phyloP scores from a whole-genome alignment of 176 grass and related monocot genomes.

The Carex parvula region DNA sequence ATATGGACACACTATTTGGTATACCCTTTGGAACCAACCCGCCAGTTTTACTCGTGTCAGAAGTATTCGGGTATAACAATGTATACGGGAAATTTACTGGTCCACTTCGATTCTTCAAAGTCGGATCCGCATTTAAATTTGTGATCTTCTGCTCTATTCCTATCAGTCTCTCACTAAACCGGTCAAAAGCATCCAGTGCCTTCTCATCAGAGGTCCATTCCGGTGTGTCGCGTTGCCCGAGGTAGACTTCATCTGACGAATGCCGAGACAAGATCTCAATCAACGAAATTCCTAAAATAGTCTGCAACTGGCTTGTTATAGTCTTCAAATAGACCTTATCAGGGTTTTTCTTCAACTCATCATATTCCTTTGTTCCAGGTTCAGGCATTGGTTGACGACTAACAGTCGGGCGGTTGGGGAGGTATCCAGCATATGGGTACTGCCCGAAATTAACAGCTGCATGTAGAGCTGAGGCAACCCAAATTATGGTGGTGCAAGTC shows the following conservation, averaged over 20 bases:
- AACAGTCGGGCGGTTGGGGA: conserved; percentile 63
- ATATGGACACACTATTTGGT: conserved; percentile 78
- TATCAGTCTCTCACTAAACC: conserved; percentile 36
- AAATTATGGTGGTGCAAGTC: conserved; percentile 69
- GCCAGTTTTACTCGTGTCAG: conserved; percentile 36
- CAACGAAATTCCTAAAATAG: conserved; percentile 58
- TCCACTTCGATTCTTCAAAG: conserved; percentile 61
- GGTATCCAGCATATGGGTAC: conserved; percentile 68
- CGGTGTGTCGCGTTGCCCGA: conserved; percentile 63
- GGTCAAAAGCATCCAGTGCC: conserved; percentile 48
- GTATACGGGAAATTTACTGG: conserved; percentile 61
- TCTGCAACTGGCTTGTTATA: conserved; percentile 69
- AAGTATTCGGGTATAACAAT: conserved; percentile 74
- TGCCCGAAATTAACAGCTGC: conserved; percentile 83
- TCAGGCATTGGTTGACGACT: conserved; percentile 61
- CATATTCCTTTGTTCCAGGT: conserved; percentile 18
- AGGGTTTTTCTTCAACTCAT: conserved; percentile 31
- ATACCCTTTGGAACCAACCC: conserved; percentile 55
- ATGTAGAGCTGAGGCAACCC: conserved; percentile 70
- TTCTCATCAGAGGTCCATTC: conserved; percentile 62
- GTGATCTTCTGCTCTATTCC: conserved; percentile 49
- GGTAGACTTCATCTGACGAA: conserved; percentile 73
- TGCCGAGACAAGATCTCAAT: conserved; percentile 73
- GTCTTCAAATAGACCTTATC: conserved; percentile 58
- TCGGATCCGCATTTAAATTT: conserved; percentile 30